Base-by-base conservation (phyloP, 163 green algal species). In the Chloroidium sp. region DNA sequence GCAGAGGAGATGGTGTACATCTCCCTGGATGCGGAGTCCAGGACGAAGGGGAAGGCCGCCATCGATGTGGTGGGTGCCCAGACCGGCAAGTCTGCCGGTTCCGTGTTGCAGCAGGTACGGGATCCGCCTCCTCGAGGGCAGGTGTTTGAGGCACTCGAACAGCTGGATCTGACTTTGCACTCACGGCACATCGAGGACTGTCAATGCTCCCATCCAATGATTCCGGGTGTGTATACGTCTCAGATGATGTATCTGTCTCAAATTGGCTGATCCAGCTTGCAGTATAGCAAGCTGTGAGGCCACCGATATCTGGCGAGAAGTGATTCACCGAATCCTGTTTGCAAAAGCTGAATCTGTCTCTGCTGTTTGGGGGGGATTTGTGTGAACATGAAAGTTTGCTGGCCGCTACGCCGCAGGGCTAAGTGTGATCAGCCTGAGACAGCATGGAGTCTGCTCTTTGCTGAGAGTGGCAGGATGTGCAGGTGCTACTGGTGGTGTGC, bases 1-100 rank as follows among this genome's bases (percentile, higher is more conserved):
- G 94, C 95, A 3, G 95, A 98, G 84, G 95, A 99, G 89, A 98
- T 99, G 94, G 91, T 98, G 59, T 97, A 98, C 89, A 97, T 97
- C 62, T 89, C 88, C 3, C 86, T 98, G 79, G 94, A 96, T 76
- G 90, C 96, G 69, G 90, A 97, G 80, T 87, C 79, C 74, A 84
- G 90, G 72, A 92, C 89, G 79, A 93, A 94, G 82, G 94, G 95
- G 79, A 98, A 98, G 86, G 95, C 95, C 3, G 94, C 95, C 59
- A 96, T 98, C 74, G 95, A 98, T 78, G 94, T 98, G 36, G 93
- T 97, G 8, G 95, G 94, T 76, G 89, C 91, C 1, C 94, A 98
- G 83, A 89, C 87, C 12, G 90, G 92, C 79, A 93, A 94, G 84
- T 89, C 83, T 4, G 72, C 85, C 3, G 87, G 86, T 58, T 88